Percentiles rank a stretch among this genome's conserved stretches.
Evolutionary conservation across 2,329 filamentous ascomycete species (phyloP).

Genomic region (Fonsecaea monophora): DNA sequence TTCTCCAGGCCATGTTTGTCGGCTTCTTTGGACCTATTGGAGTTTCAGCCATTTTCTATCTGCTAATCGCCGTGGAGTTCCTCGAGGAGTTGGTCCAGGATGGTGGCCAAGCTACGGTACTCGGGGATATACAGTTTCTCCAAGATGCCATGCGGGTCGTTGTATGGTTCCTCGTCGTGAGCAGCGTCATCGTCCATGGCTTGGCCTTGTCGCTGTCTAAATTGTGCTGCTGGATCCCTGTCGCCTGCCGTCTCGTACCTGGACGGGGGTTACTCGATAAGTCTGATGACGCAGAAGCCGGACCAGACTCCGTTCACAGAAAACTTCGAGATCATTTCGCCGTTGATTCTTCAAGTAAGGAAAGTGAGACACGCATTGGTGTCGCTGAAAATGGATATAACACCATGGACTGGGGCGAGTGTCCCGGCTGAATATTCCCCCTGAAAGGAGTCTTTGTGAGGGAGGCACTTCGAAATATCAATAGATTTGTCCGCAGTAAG

Average conservation of each 20-base stretch:
- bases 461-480: background rate
- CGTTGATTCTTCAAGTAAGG: background rate
- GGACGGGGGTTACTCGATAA: background rate
- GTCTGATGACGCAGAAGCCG: background rate
- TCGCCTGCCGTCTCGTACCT: background rate
- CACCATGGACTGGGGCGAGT: background rate
- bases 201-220: background rate
- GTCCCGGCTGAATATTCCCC: background rate
- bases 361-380: background rate
- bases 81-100: constrained; percentile 62
- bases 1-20: constrained; percentile 78
- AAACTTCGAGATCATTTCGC: background rate
- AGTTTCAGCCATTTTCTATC: constrained; percentile 86
- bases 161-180: constrained; percentile 84
- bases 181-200: constrained; percentile 68
- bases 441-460: background rate
- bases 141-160: constrained; percentile 71
- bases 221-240: constrained; percentile 1
- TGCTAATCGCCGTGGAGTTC: constrained; percentile 80
- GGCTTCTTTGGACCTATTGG: constrained; percentile 94
- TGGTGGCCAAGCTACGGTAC: constrained; percentile 58
- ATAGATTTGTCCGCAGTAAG: background rate
- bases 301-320: background rate
- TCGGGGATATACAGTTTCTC: constrained; percentile 70
- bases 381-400: background rate